Evolutionary conservation across 2,329 filamentous ascomycete genomes (phyloP).

Genomic region (Ophiocordyceps camponoti-floridani): DNA sequence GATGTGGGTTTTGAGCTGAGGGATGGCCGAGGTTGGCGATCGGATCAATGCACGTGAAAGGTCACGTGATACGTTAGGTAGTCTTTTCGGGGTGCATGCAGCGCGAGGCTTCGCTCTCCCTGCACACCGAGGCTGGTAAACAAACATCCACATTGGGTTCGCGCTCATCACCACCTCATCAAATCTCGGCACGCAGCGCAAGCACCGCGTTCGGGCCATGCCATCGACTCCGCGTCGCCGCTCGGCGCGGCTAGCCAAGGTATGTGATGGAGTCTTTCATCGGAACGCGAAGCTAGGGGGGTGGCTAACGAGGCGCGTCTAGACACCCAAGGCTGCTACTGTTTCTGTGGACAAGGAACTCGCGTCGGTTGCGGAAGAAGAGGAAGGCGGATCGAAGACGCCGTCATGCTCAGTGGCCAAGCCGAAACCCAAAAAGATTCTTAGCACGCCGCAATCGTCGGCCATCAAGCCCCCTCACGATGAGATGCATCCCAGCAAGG

Average conservation of each 20-base stretch:
- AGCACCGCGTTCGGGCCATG: neutral
- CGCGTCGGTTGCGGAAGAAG: constrained; percentile 8
- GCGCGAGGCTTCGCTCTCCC: neutral
- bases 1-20: too few relatives aligned
- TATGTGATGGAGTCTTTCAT: too few relatives aligned
- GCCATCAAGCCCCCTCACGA: constrained; percentile 51
- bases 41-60: neutral
- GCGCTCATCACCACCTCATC: neutral
- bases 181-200: neutral
- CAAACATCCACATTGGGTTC: neutral
- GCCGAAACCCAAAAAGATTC: constrained; percentile 4
- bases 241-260: constrained; percentile 22
- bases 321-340: constrained; percentile 12
- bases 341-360: constrained; percentile 26
- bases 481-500: constrained; percentile 85
- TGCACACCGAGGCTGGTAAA: neutral
- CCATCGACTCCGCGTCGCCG: constrained; percentile 13
- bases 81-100: neutral
- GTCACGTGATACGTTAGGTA: neutral
- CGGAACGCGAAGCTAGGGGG: too few relatives aligned
- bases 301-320: too few relatives aligned
- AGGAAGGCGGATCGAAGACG: constrained; percentile 10
- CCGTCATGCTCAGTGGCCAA: constrained; percentile 9
- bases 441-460: constrained; percentile 44
- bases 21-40: neutral